Evolutionary conservation across 2,329 filamentous ascomycete genomes (phyloP).

Genomic region (Xylariaceae sp.): DNA sequence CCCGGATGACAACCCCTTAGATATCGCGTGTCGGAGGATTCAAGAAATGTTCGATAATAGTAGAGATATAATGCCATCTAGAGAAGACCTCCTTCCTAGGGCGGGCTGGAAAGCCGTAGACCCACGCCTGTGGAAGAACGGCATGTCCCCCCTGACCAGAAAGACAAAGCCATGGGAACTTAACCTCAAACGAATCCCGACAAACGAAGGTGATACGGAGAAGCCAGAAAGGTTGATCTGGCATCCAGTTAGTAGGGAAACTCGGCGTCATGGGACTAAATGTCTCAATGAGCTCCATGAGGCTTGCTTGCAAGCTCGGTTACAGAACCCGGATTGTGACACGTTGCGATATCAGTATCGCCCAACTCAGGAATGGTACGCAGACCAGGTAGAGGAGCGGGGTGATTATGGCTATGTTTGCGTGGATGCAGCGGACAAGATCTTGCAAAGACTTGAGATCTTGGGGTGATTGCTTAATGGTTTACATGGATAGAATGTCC

Average conservation of each 20-base stretch:
- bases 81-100: constrained; percentile 32
- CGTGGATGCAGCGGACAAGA: constrained; percentile 50
- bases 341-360: constrained; percentile 49
- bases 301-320: constrained; percentile 38
- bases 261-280: constrained; percentile 30
- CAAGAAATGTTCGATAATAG: constrained; percentile 41
- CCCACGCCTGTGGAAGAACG: constrained; percentile 25
- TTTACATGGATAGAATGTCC: too few species aligned
- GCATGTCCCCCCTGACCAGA: constrained; percentile 13
- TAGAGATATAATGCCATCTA: constrained; percentile 46
- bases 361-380: constrained; percentile 60
- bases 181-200: constrained; percentile 24
- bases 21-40: constrained; percentile 50
- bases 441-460: constrained; percentile 32
- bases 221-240: constrained; percentile 50
- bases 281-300: constrained; percentile 55
- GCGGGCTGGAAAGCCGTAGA: constrained; percentile 49
- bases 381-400: constrained; percentile 51
- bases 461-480: not conserved
- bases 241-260: constrained; percentile 50
- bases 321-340: constrained; percentile 22
- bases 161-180: constrained; percentile 8
- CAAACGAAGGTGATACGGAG: constrained; percentile 31
- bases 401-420: constrained; percentile 56
- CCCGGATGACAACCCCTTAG: constrained; percentile 44